Conservation (phyloP, 2,329 filamentous ascomycete genomes). For the Anisogramma anomala region DNA sequence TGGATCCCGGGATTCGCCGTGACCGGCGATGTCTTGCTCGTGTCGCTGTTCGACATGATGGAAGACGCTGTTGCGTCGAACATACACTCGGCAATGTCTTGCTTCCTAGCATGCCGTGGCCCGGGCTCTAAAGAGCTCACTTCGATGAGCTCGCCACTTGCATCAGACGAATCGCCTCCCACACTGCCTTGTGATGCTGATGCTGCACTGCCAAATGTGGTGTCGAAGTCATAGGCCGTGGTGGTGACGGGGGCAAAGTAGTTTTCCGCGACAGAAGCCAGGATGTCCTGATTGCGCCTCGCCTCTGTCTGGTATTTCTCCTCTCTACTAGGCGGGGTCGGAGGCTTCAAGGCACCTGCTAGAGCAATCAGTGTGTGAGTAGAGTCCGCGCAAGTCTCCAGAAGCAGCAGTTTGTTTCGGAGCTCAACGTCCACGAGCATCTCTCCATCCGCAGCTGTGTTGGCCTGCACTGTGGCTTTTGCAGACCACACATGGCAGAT, state of each 20-base stretch:
- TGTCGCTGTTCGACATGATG: constrained; percentile 29
- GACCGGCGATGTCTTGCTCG: constrained; percentile 17
- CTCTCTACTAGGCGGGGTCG: constrained; percentile 68
- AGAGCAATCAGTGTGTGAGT: constrained; percentile 81
- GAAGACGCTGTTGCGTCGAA: constrained; percentile 34
- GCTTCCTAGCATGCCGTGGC: constrained; percentile 31
- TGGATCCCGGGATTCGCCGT: constrained; percentile 8
- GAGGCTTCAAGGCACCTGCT: constrained; percentile 69
- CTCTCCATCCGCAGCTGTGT: constrained; percentile 43
- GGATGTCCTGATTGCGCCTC: constrained; percentile 74
- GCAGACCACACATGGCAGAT: constrained; percentile 82
- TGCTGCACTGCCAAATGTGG: constrained; percentile 50
- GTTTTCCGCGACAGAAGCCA: constrained; percentile 82
- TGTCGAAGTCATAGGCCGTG: constrained; percentile 51
- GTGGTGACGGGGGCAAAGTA: constrained; percentile 58
- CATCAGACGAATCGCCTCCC: constrained; percentile 27
- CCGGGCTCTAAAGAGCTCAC: constrained; percentile 26
- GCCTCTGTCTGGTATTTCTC: constrained; percentile 80
- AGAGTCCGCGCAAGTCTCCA: constrained; percentile 95
- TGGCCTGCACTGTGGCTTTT: constrained; percentile 52
- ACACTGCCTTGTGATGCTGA: constrained; percentile 36
- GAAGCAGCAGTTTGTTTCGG: constrained; percentile 71
- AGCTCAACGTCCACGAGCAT: constrained; percentile 70
- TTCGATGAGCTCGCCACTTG: constrained; percentile 21
- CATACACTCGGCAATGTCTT: constrained; percentile 35